Evolutionary conservation across 352 stramenopile species (phyloP).

Genomic region (Phytophthora fragariaefolia): DNA sequence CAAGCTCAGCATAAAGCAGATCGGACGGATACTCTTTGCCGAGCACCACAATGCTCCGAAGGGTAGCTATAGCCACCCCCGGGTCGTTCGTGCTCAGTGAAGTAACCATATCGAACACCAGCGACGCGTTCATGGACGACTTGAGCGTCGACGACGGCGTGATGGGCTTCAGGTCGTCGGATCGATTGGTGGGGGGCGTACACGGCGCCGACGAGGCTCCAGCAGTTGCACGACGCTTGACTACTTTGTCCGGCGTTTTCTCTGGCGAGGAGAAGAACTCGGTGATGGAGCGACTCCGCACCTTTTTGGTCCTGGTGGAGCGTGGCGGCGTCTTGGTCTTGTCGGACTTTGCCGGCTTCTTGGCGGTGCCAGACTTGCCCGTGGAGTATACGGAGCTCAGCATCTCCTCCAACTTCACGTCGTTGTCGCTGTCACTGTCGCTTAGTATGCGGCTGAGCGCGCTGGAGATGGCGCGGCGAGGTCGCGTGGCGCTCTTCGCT

Average conservation of each 20-base stretch:
- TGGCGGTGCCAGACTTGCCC: slow-evolving; percentile 6
- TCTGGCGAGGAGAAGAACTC: slow-evolving; percentile 32
- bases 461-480: slow-evolving; percentile 15
- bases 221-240: slow-evolving; percentile 46
- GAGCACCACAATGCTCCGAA: slow-evolving; percentile 83
- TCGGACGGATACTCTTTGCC: slow-evolving; percentile 86
- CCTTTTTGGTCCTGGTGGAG: slow-evolving; percentile 22
- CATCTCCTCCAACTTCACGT: slow-evolving; percentile 41
- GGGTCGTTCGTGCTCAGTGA: slow-evolving; percentile 87
- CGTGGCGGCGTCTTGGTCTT: slow-evolving; percentile 11
- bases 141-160: slow-evolving; percentile 64
- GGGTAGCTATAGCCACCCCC: slow-evolving; percentile 72
- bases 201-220: slow-evolving; percentile 6
- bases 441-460: slow-evolving; percentile 31
- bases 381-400: slow-evolving; percentile 20
- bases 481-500: slow-evolving; percentile 1
- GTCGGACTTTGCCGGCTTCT: slow-evolving; percentile 6
- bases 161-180: slow-evolving; percentile 55
- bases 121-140: slow-evolving; percentile 83
- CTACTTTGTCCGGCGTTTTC: slow-evolving; percentile 13
- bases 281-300: slow-evolving; percentile 28
- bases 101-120: slow-evolving; percentile 86
- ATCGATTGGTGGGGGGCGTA: slow-evolving; percentile 26
- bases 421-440: slow-evolving; percentile 42
- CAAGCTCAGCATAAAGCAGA: slow-evolving; percentile 79